Evolutionary conservation across 306 rosid genomes (phyloP).

Genomic region (Sophora flavescens): DNA sequence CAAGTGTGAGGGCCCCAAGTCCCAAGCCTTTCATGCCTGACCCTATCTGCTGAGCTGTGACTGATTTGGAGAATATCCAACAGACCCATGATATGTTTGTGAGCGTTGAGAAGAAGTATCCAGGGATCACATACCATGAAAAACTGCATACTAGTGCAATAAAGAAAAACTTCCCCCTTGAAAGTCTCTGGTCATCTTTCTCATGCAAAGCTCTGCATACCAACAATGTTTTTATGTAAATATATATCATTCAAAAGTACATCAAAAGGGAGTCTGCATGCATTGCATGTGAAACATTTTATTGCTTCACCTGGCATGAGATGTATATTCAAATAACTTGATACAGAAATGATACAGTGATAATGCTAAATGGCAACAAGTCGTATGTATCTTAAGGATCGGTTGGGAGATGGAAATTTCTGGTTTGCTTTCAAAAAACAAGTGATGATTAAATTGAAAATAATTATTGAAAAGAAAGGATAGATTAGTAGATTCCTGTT

Average conservation of each 20-base stretch:
- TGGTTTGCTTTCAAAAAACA: background rate
- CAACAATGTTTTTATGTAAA: slow-evolving; percentile 6
- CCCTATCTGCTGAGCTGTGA: slow-evolving; percentile 84
- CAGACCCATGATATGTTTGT: slow-evolving; percentile 83
- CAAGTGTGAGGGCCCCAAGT: slow-evolving; percentile 78
- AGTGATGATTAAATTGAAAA: background rate
- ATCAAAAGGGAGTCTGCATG: background rate
- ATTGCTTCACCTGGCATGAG: slow-evolving; percentile 21
- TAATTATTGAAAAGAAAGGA: too few species aligned
- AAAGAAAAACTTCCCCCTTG: slow-evolving; percentile 74
- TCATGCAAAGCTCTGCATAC: slow-evolving; percentile 80
- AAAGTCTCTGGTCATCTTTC: slow-evolving; percentile 60
- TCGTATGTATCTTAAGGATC: background rate
- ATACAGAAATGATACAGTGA: background rate
- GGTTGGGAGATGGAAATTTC: background rate
- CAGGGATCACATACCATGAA: slow-evolving; percentile 74
- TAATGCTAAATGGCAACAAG: background rate
- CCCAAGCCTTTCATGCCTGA: slow-evolving; percentile 88
- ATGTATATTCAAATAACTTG: slow-evolving; percentile 13
- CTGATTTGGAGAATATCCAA: slow-evolving; percentile 83
- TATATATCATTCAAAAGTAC: background rate
- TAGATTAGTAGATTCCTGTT: background rate
- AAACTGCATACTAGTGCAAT: slow-evolving; percentile 78
- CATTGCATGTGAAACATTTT: slow-evolving; percentile 22
- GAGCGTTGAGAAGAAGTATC: slow-evolving; percentile 79